These are phyloP conservation scores for Hypoxylon trugodes DNA, from an alignment of 495 filamentous ascomycete genomes.

Conservation along the genomic window DNA sequence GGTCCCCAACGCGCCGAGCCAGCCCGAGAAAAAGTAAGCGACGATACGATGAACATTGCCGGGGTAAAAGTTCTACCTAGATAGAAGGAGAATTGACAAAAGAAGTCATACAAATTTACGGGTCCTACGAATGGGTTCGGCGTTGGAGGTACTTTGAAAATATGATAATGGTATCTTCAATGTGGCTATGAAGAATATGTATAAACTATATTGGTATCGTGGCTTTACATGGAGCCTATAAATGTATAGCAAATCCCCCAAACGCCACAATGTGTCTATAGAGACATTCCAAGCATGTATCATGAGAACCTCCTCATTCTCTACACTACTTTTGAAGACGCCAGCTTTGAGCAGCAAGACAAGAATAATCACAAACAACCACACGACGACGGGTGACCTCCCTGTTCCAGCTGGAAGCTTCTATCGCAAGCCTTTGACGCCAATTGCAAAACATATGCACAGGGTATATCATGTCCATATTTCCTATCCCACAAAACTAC, in stretches of 20 bases:
- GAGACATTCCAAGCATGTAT: constrained; percentile 32
- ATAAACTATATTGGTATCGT: constrained; percentile 39
- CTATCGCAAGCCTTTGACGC: constrained; percentile 38
- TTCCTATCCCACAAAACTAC: constrained; percentile 30
- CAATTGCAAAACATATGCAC: constrained; percentile 44
- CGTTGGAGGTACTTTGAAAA: neutral
- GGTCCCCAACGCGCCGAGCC: constrained; percentile 74
- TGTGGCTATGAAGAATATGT: constrained; percentile 17
- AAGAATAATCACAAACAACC: neutral
- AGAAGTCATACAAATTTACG: neutral
- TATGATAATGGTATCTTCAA: constrained; percentile 10
- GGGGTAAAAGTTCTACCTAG: neutral
- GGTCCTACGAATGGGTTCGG: neutral
- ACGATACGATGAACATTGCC: neutral
- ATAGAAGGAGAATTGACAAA: neutral
- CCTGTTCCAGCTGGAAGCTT: constrained; percentile 10
- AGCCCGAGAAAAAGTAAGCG: constrained; percentile 50
- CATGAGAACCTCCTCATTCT: constrained; percentile 21
- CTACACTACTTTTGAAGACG: constrained; percentile 19
- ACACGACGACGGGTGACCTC: neutral
- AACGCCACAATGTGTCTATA: constrained; percentile 39
- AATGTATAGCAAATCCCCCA: constrained; percentile 23
- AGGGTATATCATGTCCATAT: constrained; percentile 43
- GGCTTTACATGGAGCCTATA: constrained; percentile 22
- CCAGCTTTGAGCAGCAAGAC: constrained; percentile 1